phyloP scores from a whole-genome alignment of 2,329 filamentous ascomycete genomes.

The Phyllosticta citrichinensis region DNA sequence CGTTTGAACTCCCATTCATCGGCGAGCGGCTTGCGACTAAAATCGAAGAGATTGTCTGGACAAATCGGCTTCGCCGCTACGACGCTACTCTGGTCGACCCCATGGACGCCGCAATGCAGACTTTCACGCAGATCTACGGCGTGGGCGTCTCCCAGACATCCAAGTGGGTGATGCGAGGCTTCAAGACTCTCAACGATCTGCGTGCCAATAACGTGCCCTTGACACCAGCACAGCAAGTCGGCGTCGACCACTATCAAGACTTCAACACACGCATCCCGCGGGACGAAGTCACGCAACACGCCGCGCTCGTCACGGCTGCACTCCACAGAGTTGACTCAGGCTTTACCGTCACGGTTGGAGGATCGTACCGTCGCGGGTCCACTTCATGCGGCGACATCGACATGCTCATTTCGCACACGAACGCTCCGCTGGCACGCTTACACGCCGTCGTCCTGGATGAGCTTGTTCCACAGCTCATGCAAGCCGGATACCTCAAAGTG shows the following conservation, averaged over 20 bases:
- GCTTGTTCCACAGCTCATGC: constrained; percentile 54
- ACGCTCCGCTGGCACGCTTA: constrained; percentile 44
- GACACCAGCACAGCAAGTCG: constrained; percentile 60
- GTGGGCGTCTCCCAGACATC: constrained; percentile 61
- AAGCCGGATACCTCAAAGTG: constrained; percentile 56
- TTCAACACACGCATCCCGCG: constrained; percentile 71
- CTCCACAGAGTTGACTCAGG: constrained; percentile 50
- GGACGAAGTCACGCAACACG: constrained; percentile 62
- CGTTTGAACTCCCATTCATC: constrained; percentile 55
- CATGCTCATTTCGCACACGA: constrained; percentile 64
- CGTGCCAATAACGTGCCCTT: constrained; percentile 47
- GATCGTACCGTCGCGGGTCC: constrained; percentile 76
- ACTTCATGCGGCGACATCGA: constrained; percentile 72
- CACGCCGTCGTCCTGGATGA: constrained; percentile 49
- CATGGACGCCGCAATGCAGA: constrained; percentile 51
- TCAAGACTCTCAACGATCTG: constrained; percentile 65
- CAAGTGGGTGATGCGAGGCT: constrained; percentile 67
- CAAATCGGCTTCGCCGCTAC: constrained; percentile 59
- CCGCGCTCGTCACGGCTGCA: constrained; percentile 49
- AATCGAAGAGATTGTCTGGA: constrained; percentile 80
- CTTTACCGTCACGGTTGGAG: constrained; percentile 65
- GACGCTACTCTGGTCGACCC: constrained; percentile 61
- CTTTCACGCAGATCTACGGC: constrained; percentile 72
- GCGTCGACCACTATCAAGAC: constrained; percentile 70
- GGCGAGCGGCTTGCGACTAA: constrained; percentile 67